Evolutionary conservation across 164 flowering plant genomes (phyloP).

Genomic region (Cinnamomum micranthum): DNA sequence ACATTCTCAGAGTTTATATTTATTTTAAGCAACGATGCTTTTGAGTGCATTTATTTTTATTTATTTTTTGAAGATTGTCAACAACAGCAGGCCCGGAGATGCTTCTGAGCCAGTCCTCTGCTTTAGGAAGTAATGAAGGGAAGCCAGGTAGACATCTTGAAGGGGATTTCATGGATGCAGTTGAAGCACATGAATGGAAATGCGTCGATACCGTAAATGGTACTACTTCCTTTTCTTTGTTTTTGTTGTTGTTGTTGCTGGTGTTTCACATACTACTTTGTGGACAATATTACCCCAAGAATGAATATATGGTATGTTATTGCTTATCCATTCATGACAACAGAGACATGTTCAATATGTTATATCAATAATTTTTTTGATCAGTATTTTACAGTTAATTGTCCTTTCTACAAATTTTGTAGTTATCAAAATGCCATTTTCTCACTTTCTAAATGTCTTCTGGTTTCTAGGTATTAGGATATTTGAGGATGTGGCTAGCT

Average conservation of each 20-base stretch:
- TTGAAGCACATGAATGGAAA: constrained; percentile 84
- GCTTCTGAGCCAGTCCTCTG: constrained; percentile 41
- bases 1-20: too few species aligned
- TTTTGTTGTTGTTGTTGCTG: neutral
- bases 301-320: neutral
- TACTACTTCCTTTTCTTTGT: constrained; percentile 12
- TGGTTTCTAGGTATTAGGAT: constrained; percentile 72
- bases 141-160: constrained; percentile 25
- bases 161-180: constrained; percentile 60
- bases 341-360: too few species aligned
- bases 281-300: neutral
- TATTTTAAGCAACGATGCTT: too few species aligned
- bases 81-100: constrained; percentile 57
- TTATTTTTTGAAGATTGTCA: neutral
- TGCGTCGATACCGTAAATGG: constrained; percentile 75
- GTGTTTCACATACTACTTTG: neutral
- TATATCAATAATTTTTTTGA: too few species aligned
- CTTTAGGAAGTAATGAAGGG: constrained; percentile 7
- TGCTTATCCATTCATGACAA: neutral
- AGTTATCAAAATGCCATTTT: neutral
- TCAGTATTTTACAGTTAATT: too few species aligned
- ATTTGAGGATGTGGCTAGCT: constrained; percentile 73
- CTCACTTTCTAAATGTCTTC: constrained; percentile 6
- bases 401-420: neutral
- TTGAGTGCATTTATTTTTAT: too few species aligned